Evolutionary conservation across 192 early-diverging fungal species (phyloP), one percentile per base, ranked within the genome.

Genomic region (Allomyces arbusculus): DNA sequence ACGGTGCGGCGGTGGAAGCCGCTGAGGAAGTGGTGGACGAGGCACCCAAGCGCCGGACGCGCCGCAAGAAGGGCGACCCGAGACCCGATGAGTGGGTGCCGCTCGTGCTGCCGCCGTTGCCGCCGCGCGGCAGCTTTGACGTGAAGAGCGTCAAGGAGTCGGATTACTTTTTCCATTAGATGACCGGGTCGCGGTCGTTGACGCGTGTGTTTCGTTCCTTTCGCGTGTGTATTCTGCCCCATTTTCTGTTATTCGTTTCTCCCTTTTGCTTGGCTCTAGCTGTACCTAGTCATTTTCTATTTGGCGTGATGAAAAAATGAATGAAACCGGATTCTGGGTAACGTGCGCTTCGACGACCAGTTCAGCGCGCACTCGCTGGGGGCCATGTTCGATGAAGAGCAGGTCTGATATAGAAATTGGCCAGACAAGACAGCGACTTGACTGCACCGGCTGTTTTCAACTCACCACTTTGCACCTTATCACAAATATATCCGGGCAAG

Each of bases 111-210:
- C 77, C 82, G 5, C 80, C 82, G 16, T 69, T 98, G 67, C 95
- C 95, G 0, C 71, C 75, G 19, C 80, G 82, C 58, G 95, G 95
- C 64, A 80, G 87, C 23, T 92, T 98, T 78, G 82, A 95, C 73
- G 80, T 98, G 44, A 69, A 78, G 44, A 72, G 82, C 68, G 92
- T 98, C 1, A 80, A 78, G 67, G 76, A 88, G 16, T 91, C 88
- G 61, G 77, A 76, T 20, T 98, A 95, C 75, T 98, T 98, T 68
- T 98, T 98, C 80, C 86, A 91, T 67, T 98, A 81, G 71, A 45
- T 44, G n/a, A 65, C 33, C 33, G 33, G 33, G 33, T 40, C 33
- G 33, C 33, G 33, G 33, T 40, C 33, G 33, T 40, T 40, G 33
- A 8, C 33, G 33, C 50, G 50, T 58, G 20, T 58, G 5, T 20